Base-by-base conservation (phyloP, 805 yeast species). In the Naumovozyma baii region DNA sequence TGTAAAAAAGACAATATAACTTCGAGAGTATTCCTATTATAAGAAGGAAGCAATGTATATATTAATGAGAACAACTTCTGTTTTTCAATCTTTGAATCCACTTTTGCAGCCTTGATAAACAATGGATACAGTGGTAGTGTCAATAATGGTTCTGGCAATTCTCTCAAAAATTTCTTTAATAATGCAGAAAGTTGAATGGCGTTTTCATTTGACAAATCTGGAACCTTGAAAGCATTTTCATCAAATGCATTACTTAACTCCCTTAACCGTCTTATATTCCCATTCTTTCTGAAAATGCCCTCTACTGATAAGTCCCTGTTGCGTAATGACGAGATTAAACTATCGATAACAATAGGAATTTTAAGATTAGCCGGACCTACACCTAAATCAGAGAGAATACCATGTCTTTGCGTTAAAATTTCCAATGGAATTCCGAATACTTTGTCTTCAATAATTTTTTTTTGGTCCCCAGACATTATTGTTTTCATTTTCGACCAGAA, bases 231-330 rank as follows among this genome's bases (percentile, higher is more conserved):
- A 1, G 96, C 95, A 48, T 73, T 69, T 34, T 71, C 67, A 61
- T 92, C 92, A 47, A 90, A 80, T 36, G 68, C 72, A 39, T 77
- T 85, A 0, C 86, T 74, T 42, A 88, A 64, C 48, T 80, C 83
- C 49, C 81, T 76, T 37, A 90, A 67, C 34, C 83, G 73, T 51
- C 87, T 78, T 54, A 92, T 88, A 57, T 92, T 92, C 54, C 99
- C 99, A 57, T 92, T 92, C 55, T 88, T 82, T 52, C 99, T 76
- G 72, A 92, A 92, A 3, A 92, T 81, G 43, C 98, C 98, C 61
- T 92, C 98, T 22, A 80, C 87, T 2, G 96, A 84, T 81, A 90
- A 76, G 62, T 92, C 97, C 69, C 84, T 86, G 43, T 82, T 90
- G 39, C 84, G 74, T 67, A 92, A 73, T 0, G 94, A 83, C 22